phyloP scores from a whole-genome alignment of 805 yeast genomes.

The Kuraishia piskuri region DNA sequence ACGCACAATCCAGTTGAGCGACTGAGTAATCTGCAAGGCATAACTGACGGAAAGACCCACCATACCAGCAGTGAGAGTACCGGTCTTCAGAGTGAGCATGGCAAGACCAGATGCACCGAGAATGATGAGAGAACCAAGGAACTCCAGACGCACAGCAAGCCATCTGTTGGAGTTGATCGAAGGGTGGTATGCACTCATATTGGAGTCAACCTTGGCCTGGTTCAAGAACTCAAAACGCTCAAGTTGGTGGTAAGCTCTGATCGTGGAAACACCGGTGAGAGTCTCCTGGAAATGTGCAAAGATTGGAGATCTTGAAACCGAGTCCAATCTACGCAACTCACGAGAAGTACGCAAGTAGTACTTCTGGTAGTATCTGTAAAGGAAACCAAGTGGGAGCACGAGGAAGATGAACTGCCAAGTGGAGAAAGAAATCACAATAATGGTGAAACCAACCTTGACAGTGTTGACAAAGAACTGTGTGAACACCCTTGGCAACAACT shows the following conservation, averaged over 20 bases:
- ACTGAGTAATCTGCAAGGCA: constrained; percentile 86
- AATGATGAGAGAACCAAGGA: constrained; percentile 83
- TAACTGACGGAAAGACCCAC: constrained; percentile 93
- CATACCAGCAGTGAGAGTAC: constrained; percentile 76
- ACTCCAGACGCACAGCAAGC: constrained; percentile 92
- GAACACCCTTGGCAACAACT: constrained; percentile 61
- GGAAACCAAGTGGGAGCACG: constrained; percentile 56
- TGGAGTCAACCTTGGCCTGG: constrained; percentile 67
- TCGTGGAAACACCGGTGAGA: constrained; percentile 64
- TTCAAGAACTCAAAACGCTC: constrained; percentile 57
- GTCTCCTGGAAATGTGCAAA: constrained; percentile 83
- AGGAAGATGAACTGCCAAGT: constrained; percentile 82
- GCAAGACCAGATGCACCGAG: constrained; percentile 79
- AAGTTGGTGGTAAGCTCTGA: constrained; percentile 65
- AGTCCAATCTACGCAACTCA: constrained; percentile 76
- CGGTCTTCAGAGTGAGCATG: constrained; percentile 58
- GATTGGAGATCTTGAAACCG: constrained; percentile 72
- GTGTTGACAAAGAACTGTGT: constrained; percentile 57
- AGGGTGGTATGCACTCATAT: constrained; percentile 90
- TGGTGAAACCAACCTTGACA: constrained; percentile 62
- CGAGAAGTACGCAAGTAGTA: constrained; percentile 71
- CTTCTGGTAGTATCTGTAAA: constrained; percentile 67
- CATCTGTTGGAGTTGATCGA: constrained; percentile 91
- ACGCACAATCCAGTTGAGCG: constrained; percentile 95
- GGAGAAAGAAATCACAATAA: constrained; percentile 71